Conservation (phyloP, 139 green algal species). For the Picochlorum sp. region DNA sequence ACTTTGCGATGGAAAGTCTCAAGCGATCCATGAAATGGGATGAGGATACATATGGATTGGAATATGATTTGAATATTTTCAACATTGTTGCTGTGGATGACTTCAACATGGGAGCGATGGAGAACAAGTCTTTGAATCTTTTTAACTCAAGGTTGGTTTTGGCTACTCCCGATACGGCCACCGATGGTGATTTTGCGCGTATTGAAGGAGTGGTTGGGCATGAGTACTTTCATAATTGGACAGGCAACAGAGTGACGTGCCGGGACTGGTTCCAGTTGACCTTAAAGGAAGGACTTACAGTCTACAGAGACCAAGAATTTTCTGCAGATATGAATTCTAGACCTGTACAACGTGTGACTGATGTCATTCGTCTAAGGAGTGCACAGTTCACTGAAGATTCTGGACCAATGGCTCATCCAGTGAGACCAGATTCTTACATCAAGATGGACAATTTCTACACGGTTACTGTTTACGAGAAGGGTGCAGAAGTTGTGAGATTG, state of each 20-base stretch:
- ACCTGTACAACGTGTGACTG: conserved; percentile 88
- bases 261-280: conserved; percentile 96
- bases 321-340: conserved; percentile 86
- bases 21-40: conserved; percentile 88
- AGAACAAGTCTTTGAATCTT: conserved; percentile 98
- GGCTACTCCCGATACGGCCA: conserved; percentile 80
- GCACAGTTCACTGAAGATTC: conserved; percentile 90
- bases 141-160: conserved; percentile 89
- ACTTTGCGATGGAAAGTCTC: conserved; percentile 85
- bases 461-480: conserved; percentile 77
- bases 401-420: conserved; percentile 91
- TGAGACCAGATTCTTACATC: conserved; percentile 91
- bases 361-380: conserved; percentile 61
- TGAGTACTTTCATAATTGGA: conserved; percentile 95
- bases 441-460: conserved; percentile 99
- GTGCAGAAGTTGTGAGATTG: conserved; percentile 82
- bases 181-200: conserved; percentile 80
- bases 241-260: conserved; percentile 89
- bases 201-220: conserved; percentile 76
- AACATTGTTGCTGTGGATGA: conserved; percentile 89
- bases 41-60: conserved; percentile 71
- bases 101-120: conserved; percentile 91
- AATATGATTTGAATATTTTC: conserved; percentile 95
- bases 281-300: conserved; percentile 96
- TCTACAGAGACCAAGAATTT: conserved; percentile 94